Evolutionary conservation across 2,329 filamentous ascomycete genomes (phyloP), one percentile per base, ranked within the genome.

Genomic region (Cucurbitaria berberidis): DNA sequence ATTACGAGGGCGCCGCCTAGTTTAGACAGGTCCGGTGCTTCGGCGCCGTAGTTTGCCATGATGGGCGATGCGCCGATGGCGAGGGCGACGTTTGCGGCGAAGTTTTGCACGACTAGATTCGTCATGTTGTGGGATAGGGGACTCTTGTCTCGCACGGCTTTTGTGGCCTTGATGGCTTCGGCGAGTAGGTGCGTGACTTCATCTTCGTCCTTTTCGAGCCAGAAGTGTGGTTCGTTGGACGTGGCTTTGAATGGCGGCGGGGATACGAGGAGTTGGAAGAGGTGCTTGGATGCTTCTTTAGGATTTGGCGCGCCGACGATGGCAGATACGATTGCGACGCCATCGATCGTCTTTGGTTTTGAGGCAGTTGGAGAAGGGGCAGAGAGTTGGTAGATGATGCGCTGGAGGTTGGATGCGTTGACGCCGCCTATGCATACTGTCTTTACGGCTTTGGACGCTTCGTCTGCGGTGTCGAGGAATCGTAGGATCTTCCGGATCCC

Each of bases 111-210:
- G 0, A 98, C 93, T 46, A 93, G 82, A 73, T 98, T 98, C 47
- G 95, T 98, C 91, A 98, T 98, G 77, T 96, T 97, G 77, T 98
- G 93, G 45, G 89, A 89, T 19, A 98, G 81, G 0, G 93, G 92
- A 51, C 84, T 87, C 38, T 77, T 80, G 2, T 79, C 73, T 5
- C 84, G 84, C 42, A 96, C 83, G 5, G 81, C 80, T 53, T 78
- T 79, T 38, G 96, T 80, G 16, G 89, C 76, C 3, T 64, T 35
- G 67, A 62, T 45, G 9, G 67, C 59, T 26, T 66, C 46, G 24
- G 50, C 16, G 15, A 59, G 35, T 24, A 74, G 34, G 22, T 52
- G 39, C 2, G 40, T 15, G 16, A 57, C 45, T 27, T 63, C 53
- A 5, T 63, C 60, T 43, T 55, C 22, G 3, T 59, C 43, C 10